phyloP scores from a whole-genome alignment of 495 filamentous ascomycete genomes.

The Cenococcum geophilum region DNA sequence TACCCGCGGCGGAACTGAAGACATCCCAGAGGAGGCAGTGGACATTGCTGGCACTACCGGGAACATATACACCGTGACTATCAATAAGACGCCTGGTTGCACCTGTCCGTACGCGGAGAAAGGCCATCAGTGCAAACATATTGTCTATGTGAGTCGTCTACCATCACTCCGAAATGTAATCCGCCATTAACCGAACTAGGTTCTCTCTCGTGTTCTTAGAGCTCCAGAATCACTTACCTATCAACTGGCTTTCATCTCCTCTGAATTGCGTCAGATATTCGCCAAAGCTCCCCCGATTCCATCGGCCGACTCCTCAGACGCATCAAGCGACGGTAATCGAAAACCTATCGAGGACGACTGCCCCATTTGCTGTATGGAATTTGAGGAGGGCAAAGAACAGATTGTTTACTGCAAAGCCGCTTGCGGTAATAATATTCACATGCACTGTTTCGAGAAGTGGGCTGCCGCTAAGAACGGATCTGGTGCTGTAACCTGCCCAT shows the following conservation, averaged over 20 bases:
- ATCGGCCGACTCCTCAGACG: slow-evolving; percentile 28
- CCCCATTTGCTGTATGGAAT: slow-evolving; percentile 70
- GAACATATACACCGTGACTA: slow-evolving; percentile 62
- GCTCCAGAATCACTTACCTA: slow-evolving; percentile 59
- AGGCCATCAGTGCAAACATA: slow-evolving; percentile 72
- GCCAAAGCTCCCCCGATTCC: slow-evolving; percentile 45
- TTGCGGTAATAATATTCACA: slow-evolving; percentile 77
- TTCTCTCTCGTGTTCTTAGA: slow-evolving; percentile 59
- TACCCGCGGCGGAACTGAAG: slow-evolving; percentile 39
- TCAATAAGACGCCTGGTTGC: slow-evolving; percentile 55
- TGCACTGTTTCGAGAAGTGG: slow-evolving; percentile 67
- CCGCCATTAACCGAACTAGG: slow-evolving; percentile 34
- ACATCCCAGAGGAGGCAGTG: slow-evolving; percentile 50
- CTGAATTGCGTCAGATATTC: slow-evolving; percentile 60
- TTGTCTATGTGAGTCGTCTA: slow-evolving; percentile 50
- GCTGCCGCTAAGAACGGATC: slow-evolving; percentile 46
- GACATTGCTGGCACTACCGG: slow-evolving; percentile 69
- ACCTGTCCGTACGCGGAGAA: slow-evolving; percentile 57
- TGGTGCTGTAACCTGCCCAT: slow-evolving; percentile 57
- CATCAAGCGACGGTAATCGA: slow-evolving; percentile 45
- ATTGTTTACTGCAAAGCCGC: slow-evolving; percentile 66
- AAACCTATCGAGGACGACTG: slow-evolving; percentile 68
- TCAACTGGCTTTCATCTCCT: slow-evolving; percentile 63
- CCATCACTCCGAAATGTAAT: slow-evolving; percentile 11
- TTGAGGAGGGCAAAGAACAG: slow-evolving; percentile 50